phyloP scores from a whole-genome alignment of 2,329 filamentous ascomycete genomes.

The Pleomassaria siparia region DNA sequence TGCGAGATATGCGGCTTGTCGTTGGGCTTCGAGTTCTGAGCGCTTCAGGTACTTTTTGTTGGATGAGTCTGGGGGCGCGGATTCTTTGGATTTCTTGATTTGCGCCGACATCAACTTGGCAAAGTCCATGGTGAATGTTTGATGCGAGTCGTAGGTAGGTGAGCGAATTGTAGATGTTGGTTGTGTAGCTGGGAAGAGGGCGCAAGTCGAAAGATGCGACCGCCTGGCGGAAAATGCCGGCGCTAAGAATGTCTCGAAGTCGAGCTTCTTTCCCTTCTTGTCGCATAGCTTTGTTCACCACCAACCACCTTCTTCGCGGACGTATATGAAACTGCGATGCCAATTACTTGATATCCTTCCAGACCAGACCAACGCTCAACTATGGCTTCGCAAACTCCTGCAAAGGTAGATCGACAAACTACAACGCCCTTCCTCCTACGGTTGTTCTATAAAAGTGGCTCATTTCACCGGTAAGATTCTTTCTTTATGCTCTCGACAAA shows the following conservation, averaged over 20 bases:
- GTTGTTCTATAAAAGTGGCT: conserved; percentile 76
- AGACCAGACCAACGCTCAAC: conserved; percentile 8
- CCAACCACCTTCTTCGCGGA: no score
- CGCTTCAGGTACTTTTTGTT: conserved; percentile 76
- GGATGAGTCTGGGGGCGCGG: conserved; percentile 37
- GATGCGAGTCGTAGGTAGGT: not conserved
- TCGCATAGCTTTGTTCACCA: conserved; percentile 12
- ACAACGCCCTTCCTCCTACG: conserved; percentile 82
- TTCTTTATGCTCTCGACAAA: no score
- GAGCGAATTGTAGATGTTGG: not conserved
- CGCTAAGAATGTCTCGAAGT: conserved; percentile 15
- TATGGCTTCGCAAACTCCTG: conserved; percentile 11
- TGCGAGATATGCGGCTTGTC: conserved; percentile 75
- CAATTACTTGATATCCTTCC: not conserved
- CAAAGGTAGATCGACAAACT: conserved; percentile 65
- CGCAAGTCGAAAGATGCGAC: not conserved
- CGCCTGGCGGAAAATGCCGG: not conserved
- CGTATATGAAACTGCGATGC: no score
- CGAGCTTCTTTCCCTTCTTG: conserved; percentile 18
- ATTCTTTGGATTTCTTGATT: conserved; percentile 76
- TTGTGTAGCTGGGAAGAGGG: not conserved
- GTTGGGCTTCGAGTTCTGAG: conserved; percentile 80
- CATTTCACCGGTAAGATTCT: conserved; percentile 65
- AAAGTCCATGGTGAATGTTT: conserved; percentile 77
- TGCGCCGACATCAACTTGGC: conserved; percentile 90